These are phyloP conservation scores for Hordeum marinum DNA, from an alignment of 176 grass and related monocot genomes.

Conservation along the genomic window DNA sequence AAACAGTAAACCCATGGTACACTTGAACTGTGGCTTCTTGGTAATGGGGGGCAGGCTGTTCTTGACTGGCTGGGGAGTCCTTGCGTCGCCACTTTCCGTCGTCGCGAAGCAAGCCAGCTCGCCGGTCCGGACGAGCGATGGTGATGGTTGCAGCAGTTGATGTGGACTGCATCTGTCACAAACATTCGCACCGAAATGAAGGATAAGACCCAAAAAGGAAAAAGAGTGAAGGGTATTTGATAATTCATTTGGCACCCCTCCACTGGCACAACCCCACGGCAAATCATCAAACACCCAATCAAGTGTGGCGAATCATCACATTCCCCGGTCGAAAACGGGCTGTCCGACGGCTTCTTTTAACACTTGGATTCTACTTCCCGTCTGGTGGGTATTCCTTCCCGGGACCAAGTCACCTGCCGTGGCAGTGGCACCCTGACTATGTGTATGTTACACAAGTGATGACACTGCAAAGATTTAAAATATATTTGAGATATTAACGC, in stretches of 20 bases:
- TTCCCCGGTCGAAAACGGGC: not conserved
- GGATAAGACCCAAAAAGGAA: no score
- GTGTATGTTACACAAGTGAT: not conserved
- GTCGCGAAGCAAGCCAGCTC: slow-evolving; percentile 1
- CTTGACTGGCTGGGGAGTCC: not conserved
- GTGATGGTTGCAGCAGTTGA: not conserved
- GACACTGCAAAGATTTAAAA: not conserved
- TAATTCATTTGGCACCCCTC: no score
- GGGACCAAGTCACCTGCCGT: no score
- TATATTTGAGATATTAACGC: no score
- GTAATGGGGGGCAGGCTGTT: slow-evolving; percentile 3
- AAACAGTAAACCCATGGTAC: no score
- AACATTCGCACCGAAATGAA: not conserved
- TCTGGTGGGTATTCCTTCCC: no score
- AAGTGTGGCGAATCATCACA: no score
- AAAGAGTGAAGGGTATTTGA: not conserved
- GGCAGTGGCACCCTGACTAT: not conserved
- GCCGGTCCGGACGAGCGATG: not conserved
- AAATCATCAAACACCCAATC: no score
- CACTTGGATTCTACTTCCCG: no score
- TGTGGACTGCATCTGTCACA: not conserved
- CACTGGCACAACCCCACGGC: no score
- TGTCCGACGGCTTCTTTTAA: not conserved
- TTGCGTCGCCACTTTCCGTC: slow-evolving; percentile 24
- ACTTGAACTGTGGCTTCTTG: no score